Conservation (phyloP, 768 basidiomycete genomes). For the Lepiota brunneoincarnata region DNA sequence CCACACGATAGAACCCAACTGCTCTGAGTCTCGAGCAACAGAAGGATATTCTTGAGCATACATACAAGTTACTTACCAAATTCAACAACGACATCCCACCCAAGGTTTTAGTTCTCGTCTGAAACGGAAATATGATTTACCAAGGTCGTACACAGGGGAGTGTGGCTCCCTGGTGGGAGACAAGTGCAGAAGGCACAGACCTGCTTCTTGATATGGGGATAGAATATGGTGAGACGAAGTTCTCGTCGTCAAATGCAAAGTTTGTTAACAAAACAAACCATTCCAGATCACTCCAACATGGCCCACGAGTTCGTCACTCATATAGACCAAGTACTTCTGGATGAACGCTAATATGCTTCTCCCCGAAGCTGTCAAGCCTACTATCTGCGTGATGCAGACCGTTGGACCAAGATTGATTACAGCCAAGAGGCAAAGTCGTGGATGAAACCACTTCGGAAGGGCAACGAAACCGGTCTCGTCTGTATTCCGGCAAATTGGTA, state of each 20-base stretch:
- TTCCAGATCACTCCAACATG: slow-evolving; percentile 60
- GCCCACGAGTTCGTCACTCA: slow-evolving; percentile 43
- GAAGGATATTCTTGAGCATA: slow-evolving; percentile 66
- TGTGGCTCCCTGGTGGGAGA: slow-evolving; percentile 83
- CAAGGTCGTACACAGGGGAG: slow-evolving; percentile 35
- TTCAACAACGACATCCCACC: slow-evolving; percentile 62
- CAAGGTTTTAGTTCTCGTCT: slow-evolving; percentile 25
- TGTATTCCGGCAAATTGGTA: slow-evolving; percentile 73
- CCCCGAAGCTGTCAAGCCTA: slow-evolving; percentile 52
- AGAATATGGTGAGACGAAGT: slow-evolving; percentile 52
- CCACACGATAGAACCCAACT: slow-evolving; percentile 49
- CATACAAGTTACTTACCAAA: slow-evolving; percentile 58
- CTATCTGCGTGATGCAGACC: slow-evolving; percentile 65
- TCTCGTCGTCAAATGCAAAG: neutral
- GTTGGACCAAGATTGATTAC: slow-evolving; percentile 75
- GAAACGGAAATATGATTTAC: neutral
- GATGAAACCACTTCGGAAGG: slow-evolving; percentile 72
- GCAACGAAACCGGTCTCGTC: slow-evolving; percentile 57
- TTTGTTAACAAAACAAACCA: neutral
- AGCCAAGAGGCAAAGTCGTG: slow-evolving; percentile 52
- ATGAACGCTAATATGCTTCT: neutral
- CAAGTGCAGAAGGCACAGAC: slow-evolving; percentile 60
- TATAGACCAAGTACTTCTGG: slow-evolving; percentile 32
- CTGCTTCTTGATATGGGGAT: slow-evolving; percentile 71
- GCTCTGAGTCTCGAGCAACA: slow-evolving; percentile 65